phyloP scores from a whole-genome alignment of 176 grass and related monocot species.

The Juncus inflexus region DNA sequence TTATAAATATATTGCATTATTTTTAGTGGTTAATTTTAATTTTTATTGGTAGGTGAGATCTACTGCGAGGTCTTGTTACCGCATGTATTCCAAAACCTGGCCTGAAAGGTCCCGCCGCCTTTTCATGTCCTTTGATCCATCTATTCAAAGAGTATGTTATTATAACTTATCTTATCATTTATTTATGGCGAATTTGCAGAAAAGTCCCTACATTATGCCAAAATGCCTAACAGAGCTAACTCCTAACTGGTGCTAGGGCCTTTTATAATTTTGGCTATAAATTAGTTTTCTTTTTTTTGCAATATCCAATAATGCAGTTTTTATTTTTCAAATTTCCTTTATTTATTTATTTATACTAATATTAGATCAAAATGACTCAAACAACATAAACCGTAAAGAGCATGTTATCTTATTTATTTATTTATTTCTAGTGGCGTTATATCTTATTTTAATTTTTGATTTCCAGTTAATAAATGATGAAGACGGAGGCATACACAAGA shows the following conservation, averaged over 20 bases:
- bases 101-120: slow-evolving; percentile 60
- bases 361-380: neutral
- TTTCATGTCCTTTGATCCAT: slow-evolving; percentile 82
- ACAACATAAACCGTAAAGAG: too few species aligned
- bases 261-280: slow-evolving; percentile 11
- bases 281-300: neutral
- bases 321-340: neutral
- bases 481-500: slow-evolving; percentile 90
- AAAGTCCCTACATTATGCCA: too few species aligned
- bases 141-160: slow-evolving; percentile 71
- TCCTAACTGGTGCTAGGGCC: neutral
- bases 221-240: neutral
- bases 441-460: slow-evolving; percentile 17
- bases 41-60: slow-evolving; percentile 54
- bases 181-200: neutral
- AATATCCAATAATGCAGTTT: neutral
- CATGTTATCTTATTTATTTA: too few species aligned
- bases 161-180: slow-evolving; percentile 6
- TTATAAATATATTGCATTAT: neutral
- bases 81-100: slow-evolving; percentile 81
- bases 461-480: slow-evolving; percentile 93
- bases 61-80: slow-evolving; percentile 76
- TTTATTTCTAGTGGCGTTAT: neutral
- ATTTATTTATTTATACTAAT: neutral
- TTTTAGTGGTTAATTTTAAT: neutral